phyloP scores from a whole-genome alignment of 225 moss, liverwort and hornwort genomes.

The Anthoceros angustus region DNA sequence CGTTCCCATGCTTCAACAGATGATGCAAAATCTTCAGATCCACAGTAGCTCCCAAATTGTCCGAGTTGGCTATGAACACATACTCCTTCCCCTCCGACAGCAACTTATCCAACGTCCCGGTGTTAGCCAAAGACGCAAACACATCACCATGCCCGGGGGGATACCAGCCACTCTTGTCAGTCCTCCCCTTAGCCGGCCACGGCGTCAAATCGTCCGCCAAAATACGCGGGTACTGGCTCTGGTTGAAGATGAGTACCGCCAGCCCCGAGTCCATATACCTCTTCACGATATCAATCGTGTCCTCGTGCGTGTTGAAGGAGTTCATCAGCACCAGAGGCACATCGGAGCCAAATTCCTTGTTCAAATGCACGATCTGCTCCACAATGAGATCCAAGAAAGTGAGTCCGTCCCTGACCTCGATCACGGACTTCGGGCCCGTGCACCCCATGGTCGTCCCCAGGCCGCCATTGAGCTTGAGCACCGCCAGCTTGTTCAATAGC shows the following conservation, averaged over 20 bases:
- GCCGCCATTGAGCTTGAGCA: slow-evolving; percentile 94
- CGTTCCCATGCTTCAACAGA: slow-evolving; percentile 76
- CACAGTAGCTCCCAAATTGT: slow-evolving; percentile 86
- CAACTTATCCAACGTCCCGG: slow-evolving; percentile 75
- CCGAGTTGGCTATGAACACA: slow-evolving; percentile 83
- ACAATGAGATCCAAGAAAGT: slow-evolving; percentile 97
- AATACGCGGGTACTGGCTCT: slow-evolving; percentile 94
- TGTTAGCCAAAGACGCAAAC: slow-evolving; percentile 68
- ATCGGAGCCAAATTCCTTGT: slow-evolving; percentile 38
- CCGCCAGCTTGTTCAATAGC: slow-evolving; percentile 82
- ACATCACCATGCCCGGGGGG: slow-evolving; percentile 99
- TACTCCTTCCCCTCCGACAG: slow-evolving; percentile 79
- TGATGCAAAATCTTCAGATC: slow-evolving; percentile 95
- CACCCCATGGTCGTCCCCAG: slow-evolving; percentile 99
- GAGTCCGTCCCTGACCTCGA: slow-evolving; percentile 80
- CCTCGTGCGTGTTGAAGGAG: slow-evolving; percentile 95
- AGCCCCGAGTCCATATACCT: slow-evolving; percentile 67
- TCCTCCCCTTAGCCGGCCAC: slow-evolving; percentile 92
- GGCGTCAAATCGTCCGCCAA: slow-evolving; percentile 57
- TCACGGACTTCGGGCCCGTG: slow-evolving; percentile 97
- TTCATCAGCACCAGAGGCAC: slow-evolving; percentile 99
- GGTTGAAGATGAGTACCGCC: slow-evolving; percentile 80
- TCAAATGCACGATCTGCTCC: slow-evolving; percentile 84
- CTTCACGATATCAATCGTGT: slow-evolving; percentile 74
- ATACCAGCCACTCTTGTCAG: slow-evolving; percentile 95